Percentiles rank a stretch among this genome's conserved stretches.
These are phyloP conservation scores for Fagopyrum esculentum DNA, from an alignment of 148 eudicot species.

Conservation along the genomic window DNA sequence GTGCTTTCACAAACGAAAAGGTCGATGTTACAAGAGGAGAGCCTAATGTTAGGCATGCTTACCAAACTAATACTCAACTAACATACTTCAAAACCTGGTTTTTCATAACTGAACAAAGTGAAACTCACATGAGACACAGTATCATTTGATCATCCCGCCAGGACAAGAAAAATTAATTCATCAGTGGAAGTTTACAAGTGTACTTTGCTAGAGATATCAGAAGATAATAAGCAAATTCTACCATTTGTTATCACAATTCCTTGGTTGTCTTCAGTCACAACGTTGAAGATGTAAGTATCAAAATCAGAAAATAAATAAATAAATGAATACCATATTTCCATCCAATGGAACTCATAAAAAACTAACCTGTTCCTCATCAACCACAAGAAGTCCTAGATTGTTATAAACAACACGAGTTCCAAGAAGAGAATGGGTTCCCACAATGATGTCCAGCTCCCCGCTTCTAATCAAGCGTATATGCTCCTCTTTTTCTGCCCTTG, in stretches of 20 bases:
- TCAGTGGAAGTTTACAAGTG: not conserved
- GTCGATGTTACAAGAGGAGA: not conserved
- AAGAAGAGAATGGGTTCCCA: conserved; percentile 93
- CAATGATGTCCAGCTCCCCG: conserved; percentile 74
- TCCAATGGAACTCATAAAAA: not conserved
- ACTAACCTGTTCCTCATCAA: conserved; percentile 97
- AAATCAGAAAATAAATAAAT: not conserved
- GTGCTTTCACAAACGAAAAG: conserved; percentile 1
- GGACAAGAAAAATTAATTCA: not conserved
- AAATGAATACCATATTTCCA: not conserved
- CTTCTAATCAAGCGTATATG: conserved; percentile 57
- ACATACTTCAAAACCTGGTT: not conserved
- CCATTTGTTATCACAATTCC: not conserved
- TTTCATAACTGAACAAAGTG: not conserved
- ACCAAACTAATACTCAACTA: not conserved
- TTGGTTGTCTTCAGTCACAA: not conserved
- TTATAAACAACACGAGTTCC: conserved; percentile 79
- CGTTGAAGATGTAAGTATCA: not conserved
- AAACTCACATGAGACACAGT: not conserved
- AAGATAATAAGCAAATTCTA: not conserved
- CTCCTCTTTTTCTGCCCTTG: conserved; percentile 77
- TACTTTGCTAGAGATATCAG: not conserved
- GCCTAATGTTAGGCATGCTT: not conserved
- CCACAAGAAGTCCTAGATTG: conserved; percentile 92
- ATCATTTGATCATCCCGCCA: not conserved